Conservation (phyloP, 139 green algal species). For the Picochlorum sp. region DNA sequence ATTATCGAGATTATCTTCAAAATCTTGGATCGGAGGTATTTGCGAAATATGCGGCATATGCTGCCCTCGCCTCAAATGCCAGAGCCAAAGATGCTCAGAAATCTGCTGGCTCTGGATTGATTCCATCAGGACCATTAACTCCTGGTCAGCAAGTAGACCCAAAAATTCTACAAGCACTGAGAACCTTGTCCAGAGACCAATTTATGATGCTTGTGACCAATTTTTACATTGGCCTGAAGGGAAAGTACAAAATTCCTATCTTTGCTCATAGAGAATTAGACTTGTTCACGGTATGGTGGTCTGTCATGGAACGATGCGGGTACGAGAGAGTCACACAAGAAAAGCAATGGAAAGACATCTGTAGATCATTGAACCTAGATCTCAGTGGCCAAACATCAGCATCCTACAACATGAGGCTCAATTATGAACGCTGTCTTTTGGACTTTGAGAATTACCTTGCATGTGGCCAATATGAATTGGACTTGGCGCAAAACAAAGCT, state of each 20-base stretch:
- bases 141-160: constrained; percentile 19
- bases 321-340: constrained; percentile 54
- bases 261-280: constrained; percentile 61
- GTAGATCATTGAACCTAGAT: constrained; percentile 48
- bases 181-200: constrained; percentile 19
- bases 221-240: constrained; percentile 40
- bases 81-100: background rate
- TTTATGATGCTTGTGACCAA: constrained; percentile 46
- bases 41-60: background rate
- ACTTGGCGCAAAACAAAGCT: constrained; percentile 23
- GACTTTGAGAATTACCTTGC: constrained; percentile 73
- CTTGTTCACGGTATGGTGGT: constrained; percentile 52
- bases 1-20: constrained; percentile 1
- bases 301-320: constrained; percentile 54
- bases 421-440: constrained; percentile 70
- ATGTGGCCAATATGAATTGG: constrained; percentile 31
- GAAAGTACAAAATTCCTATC: constrained; percentile 55
- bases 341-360: constrained; percentile 69
- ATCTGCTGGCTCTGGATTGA: background rate
- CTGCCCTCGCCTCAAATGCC: background rate
- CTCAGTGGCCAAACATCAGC: constrained; percentile 51
- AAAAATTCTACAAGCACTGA: constrained; percentile 35
- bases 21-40: background rate
- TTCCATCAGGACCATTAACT: constrained; percentile 12
- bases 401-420: constrained; percentile 60